Base-by-base conservation (phyloP, 2,329 filamentous ascomycete species). In the Immersiporthe knoxdaviesiana region DNA sequence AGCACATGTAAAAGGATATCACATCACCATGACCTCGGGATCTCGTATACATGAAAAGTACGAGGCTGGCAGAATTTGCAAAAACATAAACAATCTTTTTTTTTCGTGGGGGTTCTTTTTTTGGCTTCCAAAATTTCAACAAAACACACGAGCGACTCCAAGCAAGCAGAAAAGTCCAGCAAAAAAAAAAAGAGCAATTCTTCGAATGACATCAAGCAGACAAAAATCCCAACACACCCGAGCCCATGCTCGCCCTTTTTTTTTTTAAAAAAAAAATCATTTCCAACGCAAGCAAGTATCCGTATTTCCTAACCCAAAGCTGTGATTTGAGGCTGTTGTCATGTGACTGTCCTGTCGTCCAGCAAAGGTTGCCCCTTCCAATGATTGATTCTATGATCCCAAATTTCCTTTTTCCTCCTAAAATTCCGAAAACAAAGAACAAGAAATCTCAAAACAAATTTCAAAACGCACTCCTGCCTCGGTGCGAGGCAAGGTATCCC, bases 281-380 rank as follows among this genome's bases (percentile, higher is more conserved):
- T 37, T 32, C 16, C 16, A n/a, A 37, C 16, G 21, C 21, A 14
- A 24, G 37, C 56, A 59, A 6, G n/a, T 37, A 3, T 37, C 11
- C 30, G 5, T n/a, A 32, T 37, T 37, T 32, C 30, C 32, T 4
- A 12, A 37, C 30, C 32, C 32, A 11, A 59, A 37, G 30, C 30
- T 59, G 56, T 59, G 30, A 35, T 35, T 32, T 37, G 56, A 35
- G 32, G 37, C 56, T 21, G 21, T 37, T 35, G 30, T 59, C 56
- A 10, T 21, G 30, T 59, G 27, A 37, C 32, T 59, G 56, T 59
- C 56, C 56, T 59, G 56, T 59, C 56, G 56, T 59, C 56, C 32
- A 59, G 56, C 56, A 59, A 39, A 47, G 56, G 56, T 59, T 59
- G 56, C 56, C 56, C 56, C 32, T 56, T 56, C 24, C 50, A 54